phyloP scores from a whole-genome alignment of 2,329 filamentous ascomycete species.

The Pseudogymnoascus sp. region DNA sequence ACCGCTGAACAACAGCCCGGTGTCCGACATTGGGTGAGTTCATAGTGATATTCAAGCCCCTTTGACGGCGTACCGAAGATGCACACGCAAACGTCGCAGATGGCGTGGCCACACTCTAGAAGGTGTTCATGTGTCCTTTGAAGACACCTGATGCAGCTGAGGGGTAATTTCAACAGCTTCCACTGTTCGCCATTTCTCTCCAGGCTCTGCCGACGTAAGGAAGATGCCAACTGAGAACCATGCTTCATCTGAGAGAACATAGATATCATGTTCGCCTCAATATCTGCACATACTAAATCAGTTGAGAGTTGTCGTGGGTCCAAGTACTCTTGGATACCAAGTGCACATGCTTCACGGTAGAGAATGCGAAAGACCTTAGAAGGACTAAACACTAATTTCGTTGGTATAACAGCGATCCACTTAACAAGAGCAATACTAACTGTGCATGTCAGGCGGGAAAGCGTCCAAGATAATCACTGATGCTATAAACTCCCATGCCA shows the following conservation, averaged over 20 bases:
- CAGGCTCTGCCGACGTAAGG: slow-evolving; percentile 12
- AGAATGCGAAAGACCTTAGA: slow-evolving; percentile 15
- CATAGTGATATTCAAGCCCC: slow-evolving; percentile 22
- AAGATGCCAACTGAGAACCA: slow-evolving; percentile 9
- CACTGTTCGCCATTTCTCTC: slow-evolving; percentile 12
- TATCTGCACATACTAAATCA: slow-evolving; percentile 13
- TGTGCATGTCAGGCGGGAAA: slow-evolving; percentile 20
- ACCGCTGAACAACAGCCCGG: too few species aligned
- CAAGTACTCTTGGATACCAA: slow-evolving; percentile 12
- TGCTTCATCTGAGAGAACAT: slow-evolving; percentile 17
- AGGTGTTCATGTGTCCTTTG: slow-evolving; percentile 14
- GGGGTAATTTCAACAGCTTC: slow-evolving; percentile 12
- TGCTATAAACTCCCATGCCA: slow-evolving; percentile 15
- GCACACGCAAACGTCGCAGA: slow-evolving; percentile 30
- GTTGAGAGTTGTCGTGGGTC: slow-evolving; percentile 10
- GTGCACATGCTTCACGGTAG: slow-evolving; percentile 12
- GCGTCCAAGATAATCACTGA: slow-evolving; percentile 19
- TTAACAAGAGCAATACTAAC: slow-evolving; percentile 14
- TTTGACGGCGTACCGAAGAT: slow-evolving; percentile 23
- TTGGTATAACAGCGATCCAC: neutral
- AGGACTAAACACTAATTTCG: slow-evolving; percentile 14
- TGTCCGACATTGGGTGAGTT: slow-evolving; percentile 22
- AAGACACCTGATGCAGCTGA: slow-evolving; percentile 13
- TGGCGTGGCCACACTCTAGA: slow-evolving; percentile 28
- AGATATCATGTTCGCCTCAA: slow-evolving; percentile 15